Evolutionary conservation across 2,329 filamentous ascomycete species (phyloP).

Genomic region (Myriangium duriaei): DNA sequence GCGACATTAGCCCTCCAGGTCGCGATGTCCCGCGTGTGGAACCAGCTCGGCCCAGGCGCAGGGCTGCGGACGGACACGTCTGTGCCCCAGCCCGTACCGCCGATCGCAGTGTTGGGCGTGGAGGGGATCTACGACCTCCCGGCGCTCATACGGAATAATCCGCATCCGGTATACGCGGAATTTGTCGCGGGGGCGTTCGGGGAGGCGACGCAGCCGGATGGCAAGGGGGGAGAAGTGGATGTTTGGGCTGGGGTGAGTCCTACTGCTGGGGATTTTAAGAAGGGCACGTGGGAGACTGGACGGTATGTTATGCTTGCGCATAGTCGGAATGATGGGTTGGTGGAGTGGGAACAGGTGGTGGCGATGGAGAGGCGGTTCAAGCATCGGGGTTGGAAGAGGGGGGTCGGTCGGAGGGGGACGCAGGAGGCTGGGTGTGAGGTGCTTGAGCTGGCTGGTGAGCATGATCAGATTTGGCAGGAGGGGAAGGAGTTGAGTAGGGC

Average conservation of each 20-base stretch:
- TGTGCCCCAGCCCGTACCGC: conserved; percentile 21
- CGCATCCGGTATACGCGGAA: conserved; percentile 40
- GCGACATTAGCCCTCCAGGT: conserved; percentile 52
- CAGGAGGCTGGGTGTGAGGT: conserved; percentile 23
- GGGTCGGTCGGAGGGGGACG: conserved; percentile 18
- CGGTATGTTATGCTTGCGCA: conserved; percentile 32
- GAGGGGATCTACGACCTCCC: conserved; percentile 56
- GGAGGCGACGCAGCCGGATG: conserved; percentile 25
- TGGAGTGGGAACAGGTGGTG: conserved; percentile 45
- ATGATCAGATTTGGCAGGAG: conserved; percentile 52
- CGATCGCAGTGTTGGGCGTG: conserved; percentile 46
- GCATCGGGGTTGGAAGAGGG: conserved; percentile 27
- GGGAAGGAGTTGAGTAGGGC: conserved; percentile 38
- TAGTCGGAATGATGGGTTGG: conserved; percentile 36
- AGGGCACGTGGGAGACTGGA: conserved; percentile 27
- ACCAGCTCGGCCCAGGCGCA: conserved; percentile 16
- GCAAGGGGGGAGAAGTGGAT: conserved; percentile 43
- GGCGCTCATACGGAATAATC: conserved; percentile 36
- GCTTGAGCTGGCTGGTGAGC: conserved; percentile 42
- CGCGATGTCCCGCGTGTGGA: conserved; percentile 34
- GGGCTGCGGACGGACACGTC: neutral
- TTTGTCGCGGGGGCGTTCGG: conserved; percentile 34
- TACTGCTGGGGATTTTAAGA: conserved; percentile 30
- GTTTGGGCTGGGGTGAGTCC: conserved; percentile 48
- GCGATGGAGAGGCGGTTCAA: conserved; percentile 40